Conservation (phyloP, 2,329 filamentous ascomycete species). For the Sordariomycetes sp. region DNA sequence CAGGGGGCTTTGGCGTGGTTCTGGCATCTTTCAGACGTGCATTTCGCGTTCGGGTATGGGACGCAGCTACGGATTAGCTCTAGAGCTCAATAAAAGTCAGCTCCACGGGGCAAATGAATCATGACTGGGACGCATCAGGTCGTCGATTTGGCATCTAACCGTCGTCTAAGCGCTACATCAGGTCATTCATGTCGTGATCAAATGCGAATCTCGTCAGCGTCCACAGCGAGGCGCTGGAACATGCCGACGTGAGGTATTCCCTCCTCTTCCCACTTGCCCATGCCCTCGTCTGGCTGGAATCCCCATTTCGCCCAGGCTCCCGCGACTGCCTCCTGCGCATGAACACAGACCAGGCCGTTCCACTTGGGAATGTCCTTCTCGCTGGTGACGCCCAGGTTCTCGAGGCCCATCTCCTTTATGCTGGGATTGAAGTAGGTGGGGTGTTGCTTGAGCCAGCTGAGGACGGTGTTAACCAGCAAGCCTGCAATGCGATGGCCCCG, state of each 20-base stretch:
- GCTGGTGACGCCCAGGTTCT: constrained; percentile 28
- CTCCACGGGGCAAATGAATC: constrained; percentile 22
- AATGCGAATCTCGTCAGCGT: constrained; percentile 14
- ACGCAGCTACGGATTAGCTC: constrained; percentile 33
- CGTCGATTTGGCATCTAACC: not conserved
- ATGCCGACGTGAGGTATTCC: constrained; percentile 81
- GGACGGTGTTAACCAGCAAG: constrained; percentile 56
- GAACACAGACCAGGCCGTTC: constrained; percentile 68
- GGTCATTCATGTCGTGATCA: constrained; percentile 6
- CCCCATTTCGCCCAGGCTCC: constrained; percentile 62
- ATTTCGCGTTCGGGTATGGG: constrained; percentile 37
- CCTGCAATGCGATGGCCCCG: constrained; percentile 57
- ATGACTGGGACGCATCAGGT: not conserved
- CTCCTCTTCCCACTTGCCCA: constrained; percentile 77
- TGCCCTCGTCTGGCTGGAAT: constrained; percentile 61
- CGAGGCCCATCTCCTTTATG: constrained; percentile 33
- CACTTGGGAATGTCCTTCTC: constrained; percentile 45
- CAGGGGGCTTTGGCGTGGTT: constrained; percentile 32
- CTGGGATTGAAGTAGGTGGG: constrained; percentile 44
- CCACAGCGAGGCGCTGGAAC: constrained; percentile 45
- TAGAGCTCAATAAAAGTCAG: constrained; percentile 34
- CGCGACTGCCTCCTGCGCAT: constrained; percentile 63
- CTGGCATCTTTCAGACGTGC: constrained; percentile 36
- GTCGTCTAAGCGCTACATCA: not conserved
- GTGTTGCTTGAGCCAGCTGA: constrained; percentile 59